Evolutionary conservation across 306 rosid species (phyloP).

Genomic region (Dalbergia cultrata): DNA sequence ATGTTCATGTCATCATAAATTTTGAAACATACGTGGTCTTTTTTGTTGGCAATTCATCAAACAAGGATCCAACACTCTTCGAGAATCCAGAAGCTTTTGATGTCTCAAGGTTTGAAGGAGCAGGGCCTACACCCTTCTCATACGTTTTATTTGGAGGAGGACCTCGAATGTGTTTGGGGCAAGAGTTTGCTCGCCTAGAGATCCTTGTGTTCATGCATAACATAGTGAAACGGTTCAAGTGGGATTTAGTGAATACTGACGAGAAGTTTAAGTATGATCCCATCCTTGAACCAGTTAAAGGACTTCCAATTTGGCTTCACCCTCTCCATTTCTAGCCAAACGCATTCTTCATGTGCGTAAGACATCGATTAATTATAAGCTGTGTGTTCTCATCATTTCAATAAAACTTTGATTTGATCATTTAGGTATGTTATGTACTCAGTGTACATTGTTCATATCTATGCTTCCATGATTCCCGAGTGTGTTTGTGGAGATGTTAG

Average conservation of each 20-base stretch:
- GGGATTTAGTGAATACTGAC: conserved; percentile 53
- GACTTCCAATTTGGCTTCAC: conserved; percentile 58
- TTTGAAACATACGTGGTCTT: too few relatives aligned
- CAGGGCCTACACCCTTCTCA: conserved; percentile 55
- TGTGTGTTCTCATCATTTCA: too few relatives aligned
- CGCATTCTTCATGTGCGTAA: too few relatives aligned
- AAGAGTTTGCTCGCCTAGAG: conserved; percentile 63
- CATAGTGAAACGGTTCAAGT: conserved; percentile 58
- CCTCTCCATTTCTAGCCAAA: not conserved
- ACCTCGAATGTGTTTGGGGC: conserved; percentile 70
- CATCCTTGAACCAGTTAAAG: conserved; percentile 52
- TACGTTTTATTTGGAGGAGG: conserved; percentile 67
- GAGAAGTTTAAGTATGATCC: conserved; percentile 63
- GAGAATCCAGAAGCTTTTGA: conserved; percentile 59
- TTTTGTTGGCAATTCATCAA: conserved; percentile 56
- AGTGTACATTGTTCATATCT: too few relatives aligned
- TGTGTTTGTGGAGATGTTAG: too few relatives aligned
- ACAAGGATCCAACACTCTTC: conserved; percentile 54
- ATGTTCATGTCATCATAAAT: too few relatives aligned
- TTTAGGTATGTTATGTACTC: too few relatives aligned
- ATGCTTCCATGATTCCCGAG: too few relatives aligned
- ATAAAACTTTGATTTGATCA: too few relatives aligned
- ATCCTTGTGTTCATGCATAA: conserved; percentile 61
- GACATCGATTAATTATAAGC: too few relatives aligned
- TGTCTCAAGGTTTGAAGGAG: conserved; percentile 62